Percentiles rank a stretch among this genome's conserved stretches.
phyloP scores from a whole-genome alignment of 2,329 filamentous ascomycete species.

The Sporothrix luriei region DNA sequence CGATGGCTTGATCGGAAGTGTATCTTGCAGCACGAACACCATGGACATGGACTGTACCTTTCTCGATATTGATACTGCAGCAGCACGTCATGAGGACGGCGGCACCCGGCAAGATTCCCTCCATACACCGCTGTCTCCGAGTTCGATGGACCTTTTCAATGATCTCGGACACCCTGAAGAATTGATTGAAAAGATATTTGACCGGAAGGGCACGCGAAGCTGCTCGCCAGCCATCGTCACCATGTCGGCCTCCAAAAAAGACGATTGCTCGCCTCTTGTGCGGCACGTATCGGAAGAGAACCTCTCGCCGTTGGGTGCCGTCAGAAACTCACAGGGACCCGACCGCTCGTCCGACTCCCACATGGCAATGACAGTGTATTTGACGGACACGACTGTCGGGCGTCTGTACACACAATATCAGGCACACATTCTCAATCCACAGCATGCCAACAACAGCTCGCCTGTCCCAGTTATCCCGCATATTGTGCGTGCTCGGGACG shows the following conservation, averaged over 20 bases:
- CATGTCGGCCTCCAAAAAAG: not conserved
- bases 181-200: slow-evolving; percentile 27
- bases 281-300: not conserved
- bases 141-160: not conserved
- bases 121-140: slow-evolving; percentile 1
- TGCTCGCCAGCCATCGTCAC: not conserved
- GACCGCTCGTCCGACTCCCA: slow-evolving; percentile 28
- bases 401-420: slow-evolving; percentile 43
- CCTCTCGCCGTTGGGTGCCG: not conserved
- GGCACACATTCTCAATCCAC: slow-evolving; percentile 29
- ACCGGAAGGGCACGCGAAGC: slow-evolving; percentile 2
- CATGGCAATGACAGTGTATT: slow-evolving; percentile 32
- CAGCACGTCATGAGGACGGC: not conserved
- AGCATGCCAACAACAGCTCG: slow-evolving; percentile 3
- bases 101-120: not conserved
- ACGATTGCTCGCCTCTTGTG: not conserved
- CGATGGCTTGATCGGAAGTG: not conserved
- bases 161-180: slow-evolving; percentile 12
- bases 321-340: not conserved
- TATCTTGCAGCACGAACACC: slow-evolving; percentile 1
- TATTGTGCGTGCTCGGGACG: not conserved
- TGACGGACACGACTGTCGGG: slow-evolving; percentile 42
- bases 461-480: slow-evolving; percentile 13
- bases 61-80: slow-evolving; percentile 3
- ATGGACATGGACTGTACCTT: not conserved